Conservation (phyloP, 441 rosid genomes). For the Adansonia rubrostipa region DNA sequence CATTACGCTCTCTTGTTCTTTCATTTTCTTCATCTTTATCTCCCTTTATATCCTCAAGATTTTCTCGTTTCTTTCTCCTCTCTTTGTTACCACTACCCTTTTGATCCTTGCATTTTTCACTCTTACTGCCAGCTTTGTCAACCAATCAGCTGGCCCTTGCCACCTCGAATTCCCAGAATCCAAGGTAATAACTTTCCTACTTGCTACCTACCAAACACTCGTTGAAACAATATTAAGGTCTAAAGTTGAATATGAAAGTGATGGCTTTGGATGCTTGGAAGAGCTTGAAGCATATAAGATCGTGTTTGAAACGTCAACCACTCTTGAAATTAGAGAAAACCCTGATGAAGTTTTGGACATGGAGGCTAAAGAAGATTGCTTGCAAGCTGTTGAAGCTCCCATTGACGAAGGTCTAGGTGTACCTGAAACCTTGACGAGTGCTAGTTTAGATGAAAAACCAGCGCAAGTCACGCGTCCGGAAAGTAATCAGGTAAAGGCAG, state of each 20-base stretch:
- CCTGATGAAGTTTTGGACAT: conserved; percentile 24
- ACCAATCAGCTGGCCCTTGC: neutral
- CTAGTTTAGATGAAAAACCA: neutral
- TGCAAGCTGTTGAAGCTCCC: conserved; percentile 29
- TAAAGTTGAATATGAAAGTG: conserved; percentile 40
- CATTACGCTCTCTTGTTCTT: conserved; percentile 54
- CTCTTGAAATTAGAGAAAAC: conserved; percentile 36
- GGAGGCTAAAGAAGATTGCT: conserved; percentile 25
- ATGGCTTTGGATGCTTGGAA: conserved; percentile 42
- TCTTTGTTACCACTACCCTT: conserved; percentile 71
- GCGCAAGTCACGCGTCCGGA: neutral
- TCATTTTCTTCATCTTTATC: conserved; percentile 59
- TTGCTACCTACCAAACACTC: conserved; percentile 42
- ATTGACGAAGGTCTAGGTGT: neutral
- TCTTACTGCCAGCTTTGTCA: conserved; percentile 39
- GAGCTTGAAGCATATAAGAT: conserved; percentile 71
- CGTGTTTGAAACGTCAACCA: conserved; percentile 52
- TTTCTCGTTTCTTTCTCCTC: conserved; percentile 75
- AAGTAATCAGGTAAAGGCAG: conserved; percentile 23
- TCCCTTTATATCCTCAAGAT: conserved; percentile 70
- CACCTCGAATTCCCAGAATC: conserved; percentile 33
- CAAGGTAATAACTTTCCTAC: conserved; percentile 39
- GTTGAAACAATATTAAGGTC: conserved; percentile 43
- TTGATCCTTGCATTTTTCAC: conserved; percentile 61
- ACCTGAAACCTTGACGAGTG: neutral